Base-by-base conservation (phyloP, 805 yeast species). In the Yarrowia sp. region DNA sequence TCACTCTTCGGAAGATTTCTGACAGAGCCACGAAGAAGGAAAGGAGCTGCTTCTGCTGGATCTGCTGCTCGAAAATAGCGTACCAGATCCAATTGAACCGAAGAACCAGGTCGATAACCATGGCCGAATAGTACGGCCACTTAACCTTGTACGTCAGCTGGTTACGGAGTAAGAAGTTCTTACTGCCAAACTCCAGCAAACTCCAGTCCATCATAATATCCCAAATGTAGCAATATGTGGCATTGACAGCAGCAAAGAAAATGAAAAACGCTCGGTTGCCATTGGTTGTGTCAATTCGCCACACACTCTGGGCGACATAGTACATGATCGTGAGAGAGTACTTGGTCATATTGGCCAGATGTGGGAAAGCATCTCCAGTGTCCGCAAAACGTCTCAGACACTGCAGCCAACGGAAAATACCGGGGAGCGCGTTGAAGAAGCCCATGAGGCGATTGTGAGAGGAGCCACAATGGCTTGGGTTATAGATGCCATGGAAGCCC, bases 141-240 rank as follows among this genome's bases (percentile, higher is more conserved):
- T 88, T 87, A 13, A 78, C 77, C 68, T 83, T 82, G 73, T 84
- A 87, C 50, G 88, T 88, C 61, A 93, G 80, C 73, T 90, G 88
- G 74, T 91, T 87, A 72, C 98, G 82, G 64, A 93, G 79, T 34
- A 88, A 78, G 68, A 77, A 77, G 75, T 89, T 83, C 69, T 82
- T 81, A 2, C 89, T 82, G 14, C 81, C 83, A 36, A 85, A 80
- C 76, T 91, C 97, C 68, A 90, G 82, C 73, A 95, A 79, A 1
- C 98, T 92, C 94, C 97, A 95, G 80, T 95, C 99, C 97, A 95
- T 92, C 49, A 93, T 80, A 7, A 95, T 79, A 78, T 95, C 99
- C 99, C 99, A 95, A 3, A 87, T 71, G 0, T 89, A 77, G 40
- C 93, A 83, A 74, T 84, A 85, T 0, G 87, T 63, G 0, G 97